These are phyloP conservation scores for Globisporangium rhizosaccharum DNA, from an alignment of 352 stramenopile genomes.

Conservation along the genomic window DNA sequence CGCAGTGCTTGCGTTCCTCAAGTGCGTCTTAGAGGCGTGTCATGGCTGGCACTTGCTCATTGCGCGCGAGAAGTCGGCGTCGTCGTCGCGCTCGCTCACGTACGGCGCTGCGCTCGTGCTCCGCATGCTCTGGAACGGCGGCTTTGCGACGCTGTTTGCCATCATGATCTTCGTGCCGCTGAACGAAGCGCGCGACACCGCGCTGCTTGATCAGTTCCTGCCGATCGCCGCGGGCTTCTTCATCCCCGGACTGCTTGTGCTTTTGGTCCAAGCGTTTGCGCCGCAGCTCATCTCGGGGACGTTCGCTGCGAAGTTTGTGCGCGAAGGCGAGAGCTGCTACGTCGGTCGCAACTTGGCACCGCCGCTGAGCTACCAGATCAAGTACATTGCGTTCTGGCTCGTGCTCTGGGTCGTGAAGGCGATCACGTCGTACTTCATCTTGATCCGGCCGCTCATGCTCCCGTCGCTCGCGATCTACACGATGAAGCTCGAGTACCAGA, in stretches of 20 bases:
- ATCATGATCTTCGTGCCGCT: conserved; percentile 61
- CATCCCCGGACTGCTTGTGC: conserved; percentile 37
- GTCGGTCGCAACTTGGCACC: conserved; percentile 61
- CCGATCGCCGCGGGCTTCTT: conserved; percentile 39
- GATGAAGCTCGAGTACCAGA: conserved; percentile 65
- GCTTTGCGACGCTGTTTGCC: conserved; percentile 49
- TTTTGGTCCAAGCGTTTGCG: conserved; percentile 46
- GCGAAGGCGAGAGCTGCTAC: conserved; percentile 68
- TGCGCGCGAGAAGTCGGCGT: conserved; percentile 36
- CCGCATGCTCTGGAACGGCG: conserved; percentile 56
- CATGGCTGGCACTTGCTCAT: conserved; percentile 63
- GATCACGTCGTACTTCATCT: conserved; percentile 58
- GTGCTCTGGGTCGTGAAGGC: conserved; percentile 52
- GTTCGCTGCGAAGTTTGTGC: conserved; percentile 68
- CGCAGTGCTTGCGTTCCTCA: conserved; percentile 42
- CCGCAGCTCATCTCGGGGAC: conserved; percentile 45
- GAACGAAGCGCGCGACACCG: conserved; percentile 38
- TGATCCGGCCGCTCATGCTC: conserved; percentile 58
- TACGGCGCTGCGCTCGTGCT: conserved; percentile 47
- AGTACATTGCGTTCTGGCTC: conserved; percentile 67
- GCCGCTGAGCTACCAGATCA: conserved; percentile 46
- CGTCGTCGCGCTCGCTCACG: conserved; percentile 51
- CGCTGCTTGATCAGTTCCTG: conserved; percentile 38
- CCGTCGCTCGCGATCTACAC: conserved; percentile 67
- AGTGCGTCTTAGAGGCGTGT: conserved; percentile 58